Base-by-base conservation (phyloP, 1,284 basidiomycete genomes). In the Termitomyces sp. region DNA sequence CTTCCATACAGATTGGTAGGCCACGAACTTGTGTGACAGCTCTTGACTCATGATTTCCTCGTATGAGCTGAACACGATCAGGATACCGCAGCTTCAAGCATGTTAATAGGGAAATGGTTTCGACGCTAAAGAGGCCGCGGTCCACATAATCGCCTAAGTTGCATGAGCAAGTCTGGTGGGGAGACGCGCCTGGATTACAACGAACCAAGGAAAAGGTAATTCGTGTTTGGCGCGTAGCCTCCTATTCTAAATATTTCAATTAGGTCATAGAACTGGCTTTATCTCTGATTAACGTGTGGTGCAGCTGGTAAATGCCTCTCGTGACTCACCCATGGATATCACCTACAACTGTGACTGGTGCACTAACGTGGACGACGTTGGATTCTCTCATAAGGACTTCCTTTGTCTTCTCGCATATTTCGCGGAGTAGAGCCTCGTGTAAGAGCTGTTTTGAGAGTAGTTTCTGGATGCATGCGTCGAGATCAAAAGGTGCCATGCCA, bases 171-270 rank as follows among this genome's bases (percentile, higher is more conserved):
- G 28, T 19, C 33, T 43, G 45, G 13, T 24, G 26, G 14, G 26
- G 39, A 30, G 47, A 54, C 42, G 30, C 39, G n/a, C 42, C 24
- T 26, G 50, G 50, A 45, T 52, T 49, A 48, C 53, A 49, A 76
- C 86, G 60, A 64, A 93, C 93, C 94, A 34, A 97, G 83, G 68
- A 97, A 97, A 58, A 99, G 83, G 71, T 99, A 99, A 70, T 99
- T 99, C 31, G 96, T 99, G 65, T 95, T 81, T 2, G 96, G 96
- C 2, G 93, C 92, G 64, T 93, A 93, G 35, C 96, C 96, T 45
- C 97, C 96, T 80, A 99, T 99, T 46, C 95, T 83, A 66, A 99
- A 99, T 68, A 99, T 98, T 73, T 99, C 96, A 67, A 99, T 91
- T 62, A 99, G 80, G 76, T 99, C 97, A 76, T 99, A 97, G 73